Percentiles rank a stretch among this genome's conserved stretches.
phyloP scores from a whole-genome alignment of 805 yeast genomes.

The Yarrowia sp. region DNA sequence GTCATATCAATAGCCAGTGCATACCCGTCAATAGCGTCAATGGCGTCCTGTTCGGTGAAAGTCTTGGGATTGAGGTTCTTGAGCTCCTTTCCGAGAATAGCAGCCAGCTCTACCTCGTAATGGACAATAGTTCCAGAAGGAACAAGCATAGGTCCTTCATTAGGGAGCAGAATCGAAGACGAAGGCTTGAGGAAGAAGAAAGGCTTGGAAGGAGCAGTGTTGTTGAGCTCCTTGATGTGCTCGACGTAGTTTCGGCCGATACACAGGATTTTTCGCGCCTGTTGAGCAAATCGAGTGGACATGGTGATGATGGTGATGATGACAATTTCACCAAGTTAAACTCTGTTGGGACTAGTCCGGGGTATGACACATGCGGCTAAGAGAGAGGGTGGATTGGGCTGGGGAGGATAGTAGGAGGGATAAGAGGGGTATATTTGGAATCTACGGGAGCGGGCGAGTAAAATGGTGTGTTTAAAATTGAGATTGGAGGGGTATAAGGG shows the following conservation, averaged over 20 bases:
- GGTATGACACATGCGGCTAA: background rate
- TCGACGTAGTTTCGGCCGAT: conserved; percentile 98
- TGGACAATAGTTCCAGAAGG: conserved; percentile 81
- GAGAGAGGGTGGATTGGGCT: too few species aligned
- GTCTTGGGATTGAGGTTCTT: conserved; percentile 55
- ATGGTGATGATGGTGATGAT: background rate
- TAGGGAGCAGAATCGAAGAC: conserved; percentile 66
- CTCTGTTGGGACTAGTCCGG: background rate
- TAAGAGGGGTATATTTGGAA: too few species aligned
- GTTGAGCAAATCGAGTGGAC: conserved; percentile 28
- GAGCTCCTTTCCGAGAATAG: conserved; percentile 63
- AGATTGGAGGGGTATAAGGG: too few species aligned
- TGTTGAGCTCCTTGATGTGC: conserved; percentile 86
- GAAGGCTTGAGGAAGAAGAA: conserved; percentile 91
- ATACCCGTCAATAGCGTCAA: conserved; percentile 79
- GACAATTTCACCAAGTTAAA: background rate
- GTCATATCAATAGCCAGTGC: conserved; percentile 91
- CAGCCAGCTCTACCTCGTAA: conserved; percentile 91
- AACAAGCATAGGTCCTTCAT: conserved; percentile 71
- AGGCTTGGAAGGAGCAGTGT: conserved; percentile 77
- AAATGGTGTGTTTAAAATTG: too few species aligned
- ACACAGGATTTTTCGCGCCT: conserved; percentile 67
- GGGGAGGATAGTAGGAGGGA: too few species aligned
- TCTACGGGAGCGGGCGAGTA: too few species aligned
- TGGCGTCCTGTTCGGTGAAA: conserved; percentile 64